A percentile compares a stretch with the other conserved stretches of the same genome.
Conservation (phyloP, 129 eudicot species). For the Saussurea involucrata region DNA sequence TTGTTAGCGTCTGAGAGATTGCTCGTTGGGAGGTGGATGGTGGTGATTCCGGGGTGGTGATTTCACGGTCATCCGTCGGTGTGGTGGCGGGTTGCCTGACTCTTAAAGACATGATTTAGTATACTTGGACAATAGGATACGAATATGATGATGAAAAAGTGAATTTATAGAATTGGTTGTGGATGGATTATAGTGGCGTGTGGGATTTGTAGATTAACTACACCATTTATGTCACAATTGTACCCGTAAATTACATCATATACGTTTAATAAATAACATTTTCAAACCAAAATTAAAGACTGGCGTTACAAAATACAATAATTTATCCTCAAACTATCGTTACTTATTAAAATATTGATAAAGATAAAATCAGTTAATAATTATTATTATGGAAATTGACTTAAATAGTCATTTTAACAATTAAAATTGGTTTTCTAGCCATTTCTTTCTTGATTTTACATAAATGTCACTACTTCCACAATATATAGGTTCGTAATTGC, state of each 20-base stretch:
- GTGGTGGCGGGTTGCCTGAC: constrained; percentile 17
- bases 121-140: background rate
- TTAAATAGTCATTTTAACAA: too few relatives aligned
- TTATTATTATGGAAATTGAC: too few relatives aligned
- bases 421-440: too few relatives aligned
- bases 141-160: background rate
- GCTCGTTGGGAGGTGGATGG: constrained; percentile 9
- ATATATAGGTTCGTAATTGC: too few relatives aligned
- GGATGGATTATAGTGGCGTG: constrained; percentile 31
- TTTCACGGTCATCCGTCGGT: background rate
- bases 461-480: too few relatives aligned
- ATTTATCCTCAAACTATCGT: too few relatives aligned
- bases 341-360: too few relatives aligned
- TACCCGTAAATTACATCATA: background rate
- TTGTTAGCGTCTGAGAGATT: constrained; percentile 43
- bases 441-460: too few relatives aligned
- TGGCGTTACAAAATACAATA: too few relatives aligned
- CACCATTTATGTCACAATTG: background rate
- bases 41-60: constrained; percentile 3
- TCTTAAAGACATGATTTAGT: constrained; percentile 28
- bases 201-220: constrained; percentile 22
- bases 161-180: constrained; percentile 22
- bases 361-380: too few relatives aligned
- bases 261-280: constrained; percentile 5
- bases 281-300: constrained; percentile 17